Evolutionary conservation across 1,284 basidiomycete species (phyloP).

Genomic region (Cronartium ribicola): DNA sequence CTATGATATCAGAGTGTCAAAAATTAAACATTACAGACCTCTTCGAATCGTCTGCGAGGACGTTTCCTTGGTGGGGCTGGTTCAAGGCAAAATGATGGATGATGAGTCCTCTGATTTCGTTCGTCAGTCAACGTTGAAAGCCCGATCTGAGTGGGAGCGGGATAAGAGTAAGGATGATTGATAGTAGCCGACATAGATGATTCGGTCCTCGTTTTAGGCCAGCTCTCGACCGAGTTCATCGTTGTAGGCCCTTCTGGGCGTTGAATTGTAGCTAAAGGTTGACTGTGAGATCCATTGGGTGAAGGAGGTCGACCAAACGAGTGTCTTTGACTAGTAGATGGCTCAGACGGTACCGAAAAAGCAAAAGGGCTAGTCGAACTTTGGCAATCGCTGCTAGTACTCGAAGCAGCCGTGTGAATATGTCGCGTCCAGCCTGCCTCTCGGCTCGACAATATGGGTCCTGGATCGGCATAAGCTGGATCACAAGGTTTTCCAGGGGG

Average conservation of each 20-base stretch:
- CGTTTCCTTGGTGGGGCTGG: constrained; percentile 62
- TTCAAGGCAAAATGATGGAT: constrained; percentile 5
- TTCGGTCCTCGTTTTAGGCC: background rate
- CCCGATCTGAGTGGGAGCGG: background rate
- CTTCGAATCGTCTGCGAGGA: constrained; percentile 76
- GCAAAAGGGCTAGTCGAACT: background rate
- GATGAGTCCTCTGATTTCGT: background rate
- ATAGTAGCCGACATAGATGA: background rate
- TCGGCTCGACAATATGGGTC: background rate
- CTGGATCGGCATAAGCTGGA: constrained; percentile 1
- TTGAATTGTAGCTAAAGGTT: background rate
- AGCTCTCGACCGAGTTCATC: background rate
- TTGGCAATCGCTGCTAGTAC: background rate
- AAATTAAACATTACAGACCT: constrained; percentile 49
- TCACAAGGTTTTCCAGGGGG: background rate
- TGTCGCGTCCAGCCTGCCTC: background rate
- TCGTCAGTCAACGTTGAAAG: background rate
- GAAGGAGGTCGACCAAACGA: background rate
- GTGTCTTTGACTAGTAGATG: background rate
- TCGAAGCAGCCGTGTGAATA: background rate
- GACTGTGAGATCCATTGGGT: background rate
- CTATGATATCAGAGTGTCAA: too few species aligned
- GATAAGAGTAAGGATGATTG: background rate
- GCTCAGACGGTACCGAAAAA: background rate
- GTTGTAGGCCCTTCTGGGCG: background rate